These are phyloP conservation scores for Rhizophagus sp. DNA, from an alignment of 192 early-diverging fungal species.

Conservation along the genomic window DNA sequence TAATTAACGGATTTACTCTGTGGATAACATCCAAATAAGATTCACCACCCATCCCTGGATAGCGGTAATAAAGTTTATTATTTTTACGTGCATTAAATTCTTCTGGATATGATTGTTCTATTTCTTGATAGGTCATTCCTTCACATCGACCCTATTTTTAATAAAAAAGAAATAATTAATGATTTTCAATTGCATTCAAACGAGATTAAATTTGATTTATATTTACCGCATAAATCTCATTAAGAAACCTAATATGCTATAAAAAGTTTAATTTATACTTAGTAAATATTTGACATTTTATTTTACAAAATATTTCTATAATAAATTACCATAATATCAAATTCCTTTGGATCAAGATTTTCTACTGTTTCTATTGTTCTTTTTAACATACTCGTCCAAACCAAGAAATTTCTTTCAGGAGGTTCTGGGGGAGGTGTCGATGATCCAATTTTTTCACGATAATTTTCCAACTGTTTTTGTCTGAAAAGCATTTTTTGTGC, in stretches of 20 bases:
- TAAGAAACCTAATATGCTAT: constrained; percentile 74
- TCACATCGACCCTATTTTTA: constrained; percentile 51
- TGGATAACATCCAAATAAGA: constrained; percentile 94
- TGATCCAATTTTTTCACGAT: background rate
- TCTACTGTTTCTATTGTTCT: constrained; percentile 85
- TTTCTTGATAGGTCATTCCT: constrained; percentile 79
- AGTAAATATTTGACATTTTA: background rate
- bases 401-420: constrained; percentile 40
- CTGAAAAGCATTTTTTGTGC: constrained; percentile 53
- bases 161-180: background rate
- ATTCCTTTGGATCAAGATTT: constrained; percentile 73
- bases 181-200: background rate
- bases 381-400: constrained; percentile 90
- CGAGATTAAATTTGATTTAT: background rate
- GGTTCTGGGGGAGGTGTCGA: constrained; percentile 3
- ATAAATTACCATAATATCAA: constrained; percentile 63
- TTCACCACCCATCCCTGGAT: constrained; percentile 96
- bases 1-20: constrained; percentile 87
- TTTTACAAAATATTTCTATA: background rate
- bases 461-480: constrained; percentile 39
- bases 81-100: constrained; percentile 78
- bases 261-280: background rate
- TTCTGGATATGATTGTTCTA: constrained; percentile 74
- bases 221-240: constrained; percentile 91
- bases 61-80: constrained; percentile 92